A percentile compares a stretch with the other conserved stretches of the same genome.
Conservation (phyloP, 176 grass and related monocot genomes). For the Dactylis glomerata region DNA sequence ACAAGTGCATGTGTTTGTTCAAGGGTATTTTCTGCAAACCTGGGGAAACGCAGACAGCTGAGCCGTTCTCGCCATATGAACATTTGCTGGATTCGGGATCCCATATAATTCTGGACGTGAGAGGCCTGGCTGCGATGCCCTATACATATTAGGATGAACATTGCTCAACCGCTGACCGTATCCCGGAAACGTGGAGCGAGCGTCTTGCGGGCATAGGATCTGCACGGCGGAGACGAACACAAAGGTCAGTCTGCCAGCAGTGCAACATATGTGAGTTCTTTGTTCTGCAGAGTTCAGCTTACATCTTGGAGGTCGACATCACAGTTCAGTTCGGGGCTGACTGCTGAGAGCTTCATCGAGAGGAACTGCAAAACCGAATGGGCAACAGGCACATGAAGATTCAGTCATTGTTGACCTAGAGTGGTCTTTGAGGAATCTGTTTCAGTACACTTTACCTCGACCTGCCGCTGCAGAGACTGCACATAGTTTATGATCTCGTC, state of each 20-base stretch:
- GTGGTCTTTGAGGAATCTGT: not conserved
- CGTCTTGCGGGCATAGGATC: slow-evolving; percentile 55
- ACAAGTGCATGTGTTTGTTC: not conserved
- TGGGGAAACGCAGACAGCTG: slow-evolving; percentile 48
- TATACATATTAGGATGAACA: slow-evolving; percentile 44
- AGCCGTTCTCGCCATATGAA: slow-evolving; percentile 20
- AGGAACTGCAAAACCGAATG: slow-evolving; percentile 62
- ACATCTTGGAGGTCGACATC: slow-evolving; percentile 65
- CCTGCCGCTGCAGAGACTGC: slow-evolving; percentile 86
- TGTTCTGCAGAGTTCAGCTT: slow-evolving; percentile 27
- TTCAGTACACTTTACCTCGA: slow-evolving; percentile 56
- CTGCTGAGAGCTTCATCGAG: slow-evolving; percentile 75
- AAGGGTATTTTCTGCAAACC: slow-evolving; percentile 20
- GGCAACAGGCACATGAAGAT: not conserved
- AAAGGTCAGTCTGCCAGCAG: not conserved
- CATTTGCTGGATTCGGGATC: slow-evolving; percentile 25
- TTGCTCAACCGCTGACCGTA: slow-evolving; percentile 39
- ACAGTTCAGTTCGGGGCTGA: slow-evolving; percentile 59
- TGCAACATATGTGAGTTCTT: not conserved
- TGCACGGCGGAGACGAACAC: slow-evolving; percentile 10
- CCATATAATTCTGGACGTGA: slow-evolving; percentile 29
- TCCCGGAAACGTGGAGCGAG: slow-evolving; percentile 30
- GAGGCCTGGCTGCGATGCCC: slow-evolving; percentile 29
- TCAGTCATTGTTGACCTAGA: not conserved
- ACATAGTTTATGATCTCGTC: slow-evolving; percentile 99